A percentile compares a stretch with the other conserved stretches of the same genome.
Evolutionary conservation across 805 yeast genomes (phyloP).

Genomic region (Nakazawaea laoshanensis): DNA sequence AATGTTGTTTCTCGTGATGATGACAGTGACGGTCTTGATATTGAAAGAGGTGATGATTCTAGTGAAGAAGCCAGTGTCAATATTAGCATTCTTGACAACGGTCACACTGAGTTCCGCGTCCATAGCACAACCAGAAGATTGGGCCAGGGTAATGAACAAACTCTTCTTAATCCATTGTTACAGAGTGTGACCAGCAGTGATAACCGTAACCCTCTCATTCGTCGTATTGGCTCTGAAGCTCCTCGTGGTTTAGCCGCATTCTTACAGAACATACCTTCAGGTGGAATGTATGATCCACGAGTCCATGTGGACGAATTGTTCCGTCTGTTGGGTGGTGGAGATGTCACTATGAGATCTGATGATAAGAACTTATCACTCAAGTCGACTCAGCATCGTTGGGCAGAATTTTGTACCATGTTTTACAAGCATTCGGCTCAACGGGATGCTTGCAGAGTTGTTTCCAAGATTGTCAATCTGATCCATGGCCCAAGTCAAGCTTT

Average conservation of each 20-base stretch:
- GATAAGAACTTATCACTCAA: constrained; percentile 8
- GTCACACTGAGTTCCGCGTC: constrained; percentile 11
- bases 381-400: constrained; percentile 65
- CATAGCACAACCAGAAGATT: constrained; percentile 5
- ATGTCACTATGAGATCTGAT: constrained; percentile 1
- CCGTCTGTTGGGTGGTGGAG: constrained; percentile 7
- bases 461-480: constrained; percentile 36
- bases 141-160: constrained; percentile 2
- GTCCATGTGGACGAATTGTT: constrained; percentile 4
- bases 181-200: neutral
- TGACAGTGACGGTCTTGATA: constrained; percentile 13
- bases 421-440: constrained; percentile 31
- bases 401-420: constrained; percentile 43
- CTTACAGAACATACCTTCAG: no score
- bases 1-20: constrained; percentile 18
- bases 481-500: constrained; percentile 39
- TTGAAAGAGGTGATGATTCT: constrained; percentile 4
- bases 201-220: neutral
- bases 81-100: constrained; percentile 9
- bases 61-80: constrained; percentile 11
- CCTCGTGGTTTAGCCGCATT: no score
- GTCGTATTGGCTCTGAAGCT: no score
- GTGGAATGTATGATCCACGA: neutral
- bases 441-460: constrained; percentile 26
- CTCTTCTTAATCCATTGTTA: constrained; percentile 7